Evolutionary conservation across 345 rosid genomes (phyloP), one percentile per base, ranked within the genome.

Genomic region (Aquilaria sinensis): DNA sequence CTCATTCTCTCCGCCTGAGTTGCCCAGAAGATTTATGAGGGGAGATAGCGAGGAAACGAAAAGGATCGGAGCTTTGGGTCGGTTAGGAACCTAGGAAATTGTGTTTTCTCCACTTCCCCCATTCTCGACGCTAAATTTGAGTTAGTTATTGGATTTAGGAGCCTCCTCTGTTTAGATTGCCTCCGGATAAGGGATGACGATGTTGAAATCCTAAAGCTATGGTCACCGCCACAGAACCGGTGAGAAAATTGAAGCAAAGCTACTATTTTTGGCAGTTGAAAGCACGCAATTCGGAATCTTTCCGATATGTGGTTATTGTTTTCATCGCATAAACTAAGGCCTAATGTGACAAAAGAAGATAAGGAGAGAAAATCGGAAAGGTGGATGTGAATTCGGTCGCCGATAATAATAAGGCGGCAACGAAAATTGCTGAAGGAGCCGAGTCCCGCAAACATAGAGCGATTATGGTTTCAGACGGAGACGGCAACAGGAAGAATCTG

Each of bases 131-230:
- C 23, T 16, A 16, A 16, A 16, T 12, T 3, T 16, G 54, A 31
- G 50, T 23, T 15, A 4, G 6, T 10, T 55, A 58, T 31, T 51
- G 56, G 60, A 61, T 56, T 30, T 69, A 95, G 99, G 96, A 96
- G 49, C 86, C 92, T 60, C 98, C 96, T 50, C 91, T 93, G 61
- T 78, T 70, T 53, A 82, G 91, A 78, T 82, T 95, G 10, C 85
- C 96, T 13, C 91, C 93, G 48, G 99, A 88, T 72, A 85, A 95
- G 73, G 93, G 23, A 78, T 65, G 85, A 77, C 58, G 93, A 81
- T 70, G 62, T 62, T 69, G 83, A 84, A 90, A 85, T 77, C 88
- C 79, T 29, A 86, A 76, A 79, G 68, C 86, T 58, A 45, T 61
- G 79, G 81, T 70, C 73, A 62, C 81, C 61, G 81, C 81, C 72